These are phyloP conservation scores for Dothideomycetes sp. DNA, from an alignment of 2,329 filamentous ascomycete species.

Conservation along the genomic window DNA sequence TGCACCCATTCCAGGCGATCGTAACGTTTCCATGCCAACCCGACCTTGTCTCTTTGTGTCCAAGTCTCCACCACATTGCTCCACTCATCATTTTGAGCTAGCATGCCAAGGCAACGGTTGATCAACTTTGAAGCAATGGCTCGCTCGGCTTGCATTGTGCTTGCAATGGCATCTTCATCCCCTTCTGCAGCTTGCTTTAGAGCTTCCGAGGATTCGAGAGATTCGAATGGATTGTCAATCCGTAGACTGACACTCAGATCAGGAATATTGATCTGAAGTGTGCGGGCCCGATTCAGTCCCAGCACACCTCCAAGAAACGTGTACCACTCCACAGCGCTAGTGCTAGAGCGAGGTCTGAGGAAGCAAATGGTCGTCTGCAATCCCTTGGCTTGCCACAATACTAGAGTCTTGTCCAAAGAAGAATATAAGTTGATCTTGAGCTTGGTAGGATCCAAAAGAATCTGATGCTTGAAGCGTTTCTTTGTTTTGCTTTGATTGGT, in stretches of 20 bases:
- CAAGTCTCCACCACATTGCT: constrained; percentile 50
- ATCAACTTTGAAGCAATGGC: constrained; percentile 50
- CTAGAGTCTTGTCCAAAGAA: constrained; percentile 57
- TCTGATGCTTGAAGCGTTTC: constrained; percentile 47
- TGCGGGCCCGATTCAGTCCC: constrained; percentile 48
- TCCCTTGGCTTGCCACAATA: constrained; percentile 49
- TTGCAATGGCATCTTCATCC: constrained; percentile 37
- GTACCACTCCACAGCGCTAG: constrained; percentile 59
- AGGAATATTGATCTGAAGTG: constrained; percentile 53
- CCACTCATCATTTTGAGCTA: constrained; percentile 50
- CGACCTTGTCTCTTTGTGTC: constrained; percentile 50
- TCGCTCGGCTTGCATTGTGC: constrained; percentile 42
- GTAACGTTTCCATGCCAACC: constrained; percentile 60
- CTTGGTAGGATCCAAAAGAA: constrained; percentile 45
- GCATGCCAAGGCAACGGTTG: constrained; percentile 48
- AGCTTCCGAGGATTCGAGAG: constrained; percentile 37
- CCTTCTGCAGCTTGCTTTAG: constrained; percentile 35
- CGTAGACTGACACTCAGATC: constrained; percentile 51
- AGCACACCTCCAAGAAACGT: constrained; percentile 54
- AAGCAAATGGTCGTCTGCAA: constrained; percentile 52
- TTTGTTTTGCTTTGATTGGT: constrained; percentile 41
- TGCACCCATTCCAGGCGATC: constrained; percentile 61
- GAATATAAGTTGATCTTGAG: constrained; percentile 56
- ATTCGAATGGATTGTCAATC: constrained; percentile 51
- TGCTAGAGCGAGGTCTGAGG: constrained; percentile 51